phyloP scores from a whole-genome alignment of 2,329 filamentous ascomycete genomes.

The Colletotrichum sojae region DNA sequence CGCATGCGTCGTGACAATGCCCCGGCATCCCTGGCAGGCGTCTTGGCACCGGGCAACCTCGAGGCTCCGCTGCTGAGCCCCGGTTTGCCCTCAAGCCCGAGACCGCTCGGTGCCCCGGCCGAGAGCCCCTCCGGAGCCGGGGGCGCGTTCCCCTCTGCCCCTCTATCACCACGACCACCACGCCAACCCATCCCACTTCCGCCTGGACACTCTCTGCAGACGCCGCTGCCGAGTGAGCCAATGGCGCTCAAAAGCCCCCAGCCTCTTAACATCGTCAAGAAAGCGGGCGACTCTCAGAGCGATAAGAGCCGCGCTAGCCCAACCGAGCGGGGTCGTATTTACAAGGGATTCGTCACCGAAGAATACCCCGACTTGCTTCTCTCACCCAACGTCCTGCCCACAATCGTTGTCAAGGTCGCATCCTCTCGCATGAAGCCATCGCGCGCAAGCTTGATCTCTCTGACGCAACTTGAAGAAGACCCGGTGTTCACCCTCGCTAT shows the following conservation, averaged over 20 bases:
- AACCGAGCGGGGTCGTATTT: conserved; percentile 70
- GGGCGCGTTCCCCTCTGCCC: conserved; percentile 61
- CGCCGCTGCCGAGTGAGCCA: conserved; percentile 55
- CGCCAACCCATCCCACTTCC: conserved; percentile 81
- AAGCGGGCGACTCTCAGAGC: conserved; percentile 47
- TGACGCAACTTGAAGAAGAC: conserved; percentile 88
- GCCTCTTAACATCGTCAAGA: conserved; percentile 56
- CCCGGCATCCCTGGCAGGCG: conserved; percentile 66
- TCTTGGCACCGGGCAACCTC: conserved; percentile 58
- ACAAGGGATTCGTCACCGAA: conserved; percentile 84
- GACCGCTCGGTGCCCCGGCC: conserved; percentile 58
- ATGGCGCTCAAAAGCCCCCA: conserved; percentile 57
- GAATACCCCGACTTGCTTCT: conserved; percentile 90
- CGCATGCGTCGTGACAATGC: conserved; percentile 54
- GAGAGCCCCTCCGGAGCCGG: conserved; percentile 50
- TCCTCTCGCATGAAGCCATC: conserved; percentile 97
- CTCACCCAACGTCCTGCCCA: conserved; percentile 88
- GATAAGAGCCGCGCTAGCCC: conserved; percentile 55
- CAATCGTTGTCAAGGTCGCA: conserved; percentile 87
- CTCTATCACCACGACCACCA: conserved; percentile 80
- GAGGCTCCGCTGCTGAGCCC: conserved; percentile 68
- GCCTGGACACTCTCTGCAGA: conserved; percentile 76
- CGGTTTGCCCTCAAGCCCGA: conserved; percentile 72
- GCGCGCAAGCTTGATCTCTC: conserved; percentile 83
- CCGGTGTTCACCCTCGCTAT: conserved; percentile 94